Evolutionary conservation across 208 protist genomes (phyloP).

Genomic region (Herpetomonas tarakana): DNA sequence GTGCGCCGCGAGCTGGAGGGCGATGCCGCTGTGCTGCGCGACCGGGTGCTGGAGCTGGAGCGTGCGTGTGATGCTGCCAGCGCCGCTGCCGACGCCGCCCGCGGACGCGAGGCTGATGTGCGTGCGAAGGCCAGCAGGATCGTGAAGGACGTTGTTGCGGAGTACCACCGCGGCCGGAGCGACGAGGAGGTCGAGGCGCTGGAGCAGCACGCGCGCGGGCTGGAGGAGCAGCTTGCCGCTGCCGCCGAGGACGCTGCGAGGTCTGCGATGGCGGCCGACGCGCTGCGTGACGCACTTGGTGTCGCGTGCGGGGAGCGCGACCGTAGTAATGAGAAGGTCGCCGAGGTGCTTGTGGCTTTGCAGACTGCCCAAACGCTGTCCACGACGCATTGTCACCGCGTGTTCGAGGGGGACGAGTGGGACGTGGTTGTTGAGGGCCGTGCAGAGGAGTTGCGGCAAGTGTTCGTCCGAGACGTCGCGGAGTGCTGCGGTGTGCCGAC

Average conservation of each 20-base stretch:
- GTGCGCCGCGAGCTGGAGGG: constrained; percentile 1
- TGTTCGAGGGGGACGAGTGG: constrained; percentile 19
- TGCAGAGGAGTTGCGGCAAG: constrained; percentile 8
- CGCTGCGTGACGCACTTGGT: neutral
- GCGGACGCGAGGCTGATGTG: neutral
- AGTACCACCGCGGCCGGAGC: neutral
- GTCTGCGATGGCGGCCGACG: neutral
- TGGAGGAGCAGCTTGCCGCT: too few species aligned
- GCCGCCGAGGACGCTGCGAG: too few species aligned
- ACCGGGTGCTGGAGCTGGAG: neutral
- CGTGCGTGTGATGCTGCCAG: neutral
- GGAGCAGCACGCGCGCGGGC: neutral
- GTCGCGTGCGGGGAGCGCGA: neutral
- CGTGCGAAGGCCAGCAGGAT: neutral
- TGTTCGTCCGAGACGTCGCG: constrained; percentile 12
- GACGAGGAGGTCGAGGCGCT: neutral
- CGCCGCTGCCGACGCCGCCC: neutral
- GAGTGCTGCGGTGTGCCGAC: constrained; percentile 12
- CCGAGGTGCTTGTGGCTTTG: neutral
- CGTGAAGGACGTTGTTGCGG: neutral
- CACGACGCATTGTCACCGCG: constrained; percentile 8
- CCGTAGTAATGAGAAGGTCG: too few species aligned
- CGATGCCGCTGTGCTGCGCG: neutral
- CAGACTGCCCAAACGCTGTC: neutral
- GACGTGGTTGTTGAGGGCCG: constrained; percentile 3